Evolutionary conservation across 2,329 filamentous ascomycete species (phyloP).

Genomic region (Verticillium longisporum): DNA sequence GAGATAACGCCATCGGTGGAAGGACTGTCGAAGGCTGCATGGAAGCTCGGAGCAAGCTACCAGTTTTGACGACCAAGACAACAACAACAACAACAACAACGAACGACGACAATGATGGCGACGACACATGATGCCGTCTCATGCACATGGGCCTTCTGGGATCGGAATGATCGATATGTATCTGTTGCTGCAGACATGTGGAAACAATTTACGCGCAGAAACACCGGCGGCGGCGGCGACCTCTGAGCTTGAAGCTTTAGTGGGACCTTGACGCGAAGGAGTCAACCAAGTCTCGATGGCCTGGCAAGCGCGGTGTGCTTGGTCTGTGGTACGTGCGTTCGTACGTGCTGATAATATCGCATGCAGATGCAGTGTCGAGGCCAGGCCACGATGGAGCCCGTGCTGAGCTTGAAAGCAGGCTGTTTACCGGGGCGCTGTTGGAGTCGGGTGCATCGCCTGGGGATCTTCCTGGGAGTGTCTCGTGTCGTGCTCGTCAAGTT

Average conservation of each 20-base stretch:
- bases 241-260: neutral
- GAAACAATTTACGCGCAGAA: neutral
- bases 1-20: conserved; percentile 4
- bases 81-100: neutral
- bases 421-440: neutral
- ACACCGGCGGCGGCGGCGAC: no score
- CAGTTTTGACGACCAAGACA: neutral
- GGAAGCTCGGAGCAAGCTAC: neutral
- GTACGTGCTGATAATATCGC: neutral
- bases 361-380: neutral
- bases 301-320: neutral
- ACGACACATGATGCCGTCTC: neutral
- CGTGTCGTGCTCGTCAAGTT: neutral
- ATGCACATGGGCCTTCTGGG: neutral
- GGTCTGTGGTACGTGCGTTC: neutral
- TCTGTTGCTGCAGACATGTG: neutral
- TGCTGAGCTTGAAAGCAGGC: neutral
- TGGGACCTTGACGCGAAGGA: neutral
- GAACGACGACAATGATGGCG: neutral
- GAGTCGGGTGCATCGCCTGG: neutral
- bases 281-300: neutral
- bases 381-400: neutral
- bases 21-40: conserved; percentile 3
- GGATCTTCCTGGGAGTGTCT: neutral
- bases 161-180: neutral